Evolutionary conservation across 1,139 yeast genomes (phyloP), one percentile per base, ranked within the genome.

Genomic region (Waltiozyma solani): DNA sequence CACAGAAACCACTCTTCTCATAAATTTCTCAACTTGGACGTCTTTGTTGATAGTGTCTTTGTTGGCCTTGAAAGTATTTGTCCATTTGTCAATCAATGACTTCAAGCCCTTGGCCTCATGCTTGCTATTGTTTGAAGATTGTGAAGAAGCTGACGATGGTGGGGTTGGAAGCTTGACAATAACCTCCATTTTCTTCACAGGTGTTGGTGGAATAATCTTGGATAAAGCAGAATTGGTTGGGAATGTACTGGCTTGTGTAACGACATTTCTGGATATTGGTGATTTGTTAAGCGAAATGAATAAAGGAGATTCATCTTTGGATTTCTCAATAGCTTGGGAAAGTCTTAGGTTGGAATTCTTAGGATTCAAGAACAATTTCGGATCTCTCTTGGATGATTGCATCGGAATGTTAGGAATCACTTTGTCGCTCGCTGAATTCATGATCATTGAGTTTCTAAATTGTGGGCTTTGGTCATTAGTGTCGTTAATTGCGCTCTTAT

Each of bases 181-280:
- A 22, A 50, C 60, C 34, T 75, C 81, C 70, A 77, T 71, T 46
- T 73, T 77, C 53, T 71, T 77, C 2, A 76, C 77, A 0, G 87
- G 87, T 0, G 87, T 78, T 6, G 80, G 73, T 2, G 91, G 87
- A 8, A 76, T 57, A 8, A 38, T 76, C 66, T 31, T 56, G 48
- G 38, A 57, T 52, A 17, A 75, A 66, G 42, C 66, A 60, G 22
- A 79, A 65, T 59, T 65, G 46, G 31, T 54, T 47, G 47, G 66
- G 56, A 48, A 58, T 44, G 37, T 54, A 3, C 47, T 55, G 4
- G 57, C 45, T 15, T 58, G 62, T 38, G 59, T 53, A 21, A 63
- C 57, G 8, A 57, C 48, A 21, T 54, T 51, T 32, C 60, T 54
- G 9, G 58, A 44, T 31, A 49, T 47, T 20, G 56, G 30, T 52